Evolutionary conservation across 2,329 filamentous ascomycete species (phyloP).

Genomic region (Aspergillus aculeatus): DNA sequence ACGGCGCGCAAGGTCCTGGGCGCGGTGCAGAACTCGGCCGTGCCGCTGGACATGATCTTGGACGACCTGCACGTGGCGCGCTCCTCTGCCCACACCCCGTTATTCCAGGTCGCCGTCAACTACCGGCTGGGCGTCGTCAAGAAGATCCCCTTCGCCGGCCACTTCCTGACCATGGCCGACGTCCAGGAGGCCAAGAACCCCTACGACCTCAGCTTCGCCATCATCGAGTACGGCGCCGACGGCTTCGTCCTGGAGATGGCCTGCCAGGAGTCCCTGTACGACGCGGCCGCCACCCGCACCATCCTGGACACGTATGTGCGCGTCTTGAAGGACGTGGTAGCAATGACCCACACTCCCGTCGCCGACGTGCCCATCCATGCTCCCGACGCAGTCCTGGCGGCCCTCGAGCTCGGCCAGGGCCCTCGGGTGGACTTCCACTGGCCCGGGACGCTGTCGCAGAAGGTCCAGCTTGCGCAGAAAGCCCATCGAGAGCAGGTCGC

Average conservation of each 20-base stretch:
- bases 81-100: constrained; percentile 41
- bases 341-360: too few species aligned
- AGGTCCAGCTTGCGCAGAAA: too few species aligned
- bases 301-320: too few species aligned
- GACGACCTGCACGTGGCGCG: constrained; percentile 43
- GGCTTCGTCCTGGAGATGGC: constrained; percentile 19
- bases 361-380: too few species aligned
- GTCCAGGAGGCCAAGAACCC: constrained; percentile 20
- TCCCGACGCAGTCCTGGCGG: too few species aligned
- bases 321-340: too few species aligned
- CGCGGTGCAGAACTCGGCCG: constrained; percentile 38
- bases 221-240: constrained; percentile 32
- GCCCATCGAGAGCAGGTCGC: not conserved
- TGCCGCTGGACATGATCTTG: constrained; percentile 54
- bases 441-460: too few species aligned
- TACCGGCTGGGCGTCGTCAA: constrained; percentile 40
- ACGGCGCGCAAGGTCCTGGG: constrained; percentile 32
- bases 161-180: not conserved
- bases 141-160: constrained; percentile 23
- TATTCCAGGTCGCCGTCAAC: constrained; percentile 54
- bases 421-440: too few species aligned
- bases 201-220: constrained; percentile 40
- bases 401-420: too few species aligned
- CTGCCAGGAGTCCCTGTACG: constrained; percentile 36
- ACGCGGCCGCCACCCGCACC: constrained; percentile 9